Evolutionary conservation across 2,329 filamentous ascomycete species (phyloP).

Genomic region (Thelonectria rubi): DNA sequence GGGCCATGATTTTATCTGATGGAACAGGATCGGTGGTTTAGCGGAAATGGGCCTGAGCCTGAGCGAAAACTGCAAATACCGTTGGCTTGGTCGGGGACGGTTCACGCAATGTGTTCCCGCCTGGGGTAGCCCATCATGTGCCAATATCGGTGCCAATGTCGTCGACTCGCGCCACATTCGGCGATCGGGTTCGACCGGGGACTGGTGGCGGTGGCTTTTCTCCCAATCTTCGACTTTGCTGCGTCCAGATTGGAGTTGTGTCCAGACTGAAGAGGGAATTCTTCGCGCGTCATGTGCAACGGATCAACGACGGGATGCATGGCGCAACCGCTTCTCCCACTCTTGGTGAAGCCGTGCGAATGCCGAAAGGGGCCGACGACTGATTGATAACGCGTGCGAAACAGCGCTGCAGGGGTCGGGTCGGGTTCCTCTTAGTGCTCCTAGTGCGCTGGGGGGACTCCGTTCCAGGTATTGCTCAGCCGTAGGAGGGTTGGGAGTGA

Average conservation of each 20-base stretch:
- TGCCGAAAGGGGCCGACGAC: no score
- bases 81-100: neutral
- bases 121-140: neutral
- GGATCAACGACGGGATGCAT: slow-evolving; percentile 4
- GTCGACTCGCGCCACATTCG: no score
- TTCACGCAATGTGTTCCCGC: neutral
- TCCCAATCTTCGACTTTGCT: neutral
- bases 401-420: slow-evolving; percentile 1
- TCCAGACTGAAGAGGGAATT: no score
- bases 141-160: no score
- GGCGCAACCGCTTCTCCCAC: no score
- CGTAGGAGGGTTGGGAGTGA: slow-evolving; percentile 19
- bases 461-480: neutral
- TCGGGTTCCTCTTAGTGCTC: slow-evolving; percentile 9
- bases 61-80: neutral
- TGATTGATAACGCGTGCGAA: neutral
- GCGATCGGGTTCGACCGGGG: slow-evolving; percentile 22
- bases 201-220: slow-evolving; percentile 12
- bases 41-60: neutral
- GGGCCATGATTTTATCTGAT: no score
- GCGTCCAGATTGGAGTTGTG: neutral
- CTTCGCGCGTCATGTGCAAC: slow-evolving; percentile 4
- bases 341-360: neutral
- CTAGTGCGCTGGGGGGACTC: neutral
- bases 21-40: neutral